These are phyloP conservation scores for Aspergillus ibericus DNA, from an alignment of 2,329 filamentous ascomycete genomes.

Conservation along the genomic window DNA sequence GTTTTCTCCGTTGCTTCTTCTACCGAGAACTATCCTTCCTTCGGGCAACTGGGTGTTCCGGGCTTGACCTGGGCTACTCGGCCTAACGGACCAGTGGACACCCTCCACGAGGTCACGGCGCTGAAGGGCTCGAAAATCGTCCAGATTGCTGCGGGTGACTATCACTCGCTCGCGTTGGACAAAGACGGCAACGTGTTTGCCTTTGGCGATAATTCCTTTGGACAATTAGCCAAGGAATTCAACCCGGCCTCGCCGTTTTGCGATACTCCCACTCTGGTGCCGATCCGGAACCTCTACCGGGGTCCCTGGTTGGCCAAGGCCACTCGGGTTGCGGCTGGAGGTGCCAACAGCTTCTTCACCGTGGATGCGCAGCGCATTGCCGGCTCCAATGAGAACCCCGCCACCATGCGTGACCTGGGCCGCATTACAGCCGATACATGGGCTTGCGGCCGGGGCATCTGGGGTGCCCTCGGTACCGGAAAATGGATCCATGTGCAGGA, in stretches of 20 bases:
- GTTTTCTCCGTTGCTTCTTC: constrained; percentile 87
- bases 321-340: constrained; percentile 80
- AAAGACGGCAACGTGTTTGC: constrained; percentile 74
- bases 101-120: constrained; percentile 73
- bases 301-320: constrained; percentile 65
- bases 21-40: constrained; percentile 72
- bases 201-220: constrained; percentile 87
- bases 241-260: constrained; percentile 61
- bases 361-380: constrained; percentile 70
- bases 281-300: constrained; percentile 71
- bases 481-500: constrained; percentile 85
- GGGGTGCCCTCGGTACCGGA: constrained; percentile 78
- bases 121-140: constrained; percentile 70
- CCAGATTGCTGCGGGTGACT: constrained; percentile 79
- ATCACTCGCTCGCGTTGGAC: constrained; percentile 79
- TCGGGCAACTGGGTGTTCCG: constrained; percentile 83
- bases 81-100: constrained; percentile 75
- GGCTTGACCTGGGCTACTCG: constrained; percentile 77
- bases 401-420: constrained; percentile 48
- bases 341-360: constrained; percentile 82
- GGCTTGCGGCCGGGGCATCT: constrained; percentile 83
- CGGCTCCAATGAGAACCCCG: constrained; percentile 44
- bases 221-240: constrained; percentile 84
- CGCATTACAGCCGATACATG: constrained; percentile 74
- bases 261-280: constrained; percentile 69